A percentile compares a stretch with the other conserved stretches of the same genome.
phyloP scores from a whole-genome alignment of 441 rosid genomes.

The Erysimum pusillum region DNA sequence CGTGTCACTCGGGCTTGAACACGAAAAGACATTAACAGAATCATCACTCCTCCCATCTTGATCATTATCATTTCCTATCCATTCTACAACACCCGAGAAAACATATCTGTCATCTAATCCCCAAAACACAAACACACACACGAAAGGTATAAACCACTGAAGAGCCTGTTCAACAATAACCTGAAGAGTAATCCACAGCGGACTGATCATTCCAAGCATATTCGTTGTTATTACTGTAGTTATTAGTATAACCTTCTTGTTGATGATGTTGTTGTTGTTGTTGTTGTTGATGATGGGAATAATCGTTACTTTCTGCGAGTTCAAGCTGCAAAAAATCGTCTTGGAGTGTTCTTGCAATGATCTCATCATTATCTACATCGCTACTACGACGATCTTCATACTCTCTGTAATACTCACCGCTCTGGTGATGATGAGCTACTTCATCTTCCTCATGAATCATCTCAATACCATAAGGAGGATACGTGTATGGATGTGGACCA shows the following conservation, averaged over 20 bases:
- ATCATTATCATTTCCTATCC: conserved; percentile 57
- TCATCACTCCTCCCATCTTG: conserved; percentile 54
- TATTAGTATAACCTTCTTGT: conserved; percentile 48
- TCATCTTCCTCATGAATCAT: conserved; percentile 52
- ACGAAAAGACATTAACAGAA: conserved; percentile 50
- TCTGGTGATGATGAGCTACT: conserved; percentile 38
- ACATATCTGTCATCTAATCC: background rate
- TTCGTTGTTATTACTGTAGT: conserved; percentile 40
- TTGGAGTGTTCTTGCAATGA: conserved; percentile 68
- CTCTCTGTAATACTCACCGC: conserved; percentile 52
- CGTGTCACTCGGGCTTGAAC: conserved; percentile 59
- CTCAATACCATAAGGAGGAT: conserved; percentile 55
- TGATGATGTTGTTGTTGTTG: conserved; percentile 46
- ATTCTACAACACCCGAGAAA: conserved; percentile 37
- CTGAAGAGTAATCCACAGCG: conserved; percentile 52
- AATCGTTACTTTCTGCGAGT: conserved; percentile 55
- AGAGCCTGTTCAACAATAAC: conserved; percentile 45
- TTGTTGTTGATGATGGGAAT: conserved; percentile 48
- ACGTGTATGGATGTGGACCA: conserved; percentile 51
- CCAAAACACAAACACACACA: conserved; percentile 4
- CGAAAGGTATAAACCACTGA: background rate
- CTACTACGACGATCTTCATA: conserved; percentile 52
- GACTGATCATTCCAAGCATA: conserved; percentile 57
- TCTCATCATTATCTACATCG: conserved; percentile 70
- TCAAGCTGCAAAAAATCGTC: conserved; percentile 72